A percentile compares a stretch with the other conserved stretches of the same genome.
Conservation (phyloP, 306 rosid genomes). For the Trichosanthes cucumerina region DNA sequence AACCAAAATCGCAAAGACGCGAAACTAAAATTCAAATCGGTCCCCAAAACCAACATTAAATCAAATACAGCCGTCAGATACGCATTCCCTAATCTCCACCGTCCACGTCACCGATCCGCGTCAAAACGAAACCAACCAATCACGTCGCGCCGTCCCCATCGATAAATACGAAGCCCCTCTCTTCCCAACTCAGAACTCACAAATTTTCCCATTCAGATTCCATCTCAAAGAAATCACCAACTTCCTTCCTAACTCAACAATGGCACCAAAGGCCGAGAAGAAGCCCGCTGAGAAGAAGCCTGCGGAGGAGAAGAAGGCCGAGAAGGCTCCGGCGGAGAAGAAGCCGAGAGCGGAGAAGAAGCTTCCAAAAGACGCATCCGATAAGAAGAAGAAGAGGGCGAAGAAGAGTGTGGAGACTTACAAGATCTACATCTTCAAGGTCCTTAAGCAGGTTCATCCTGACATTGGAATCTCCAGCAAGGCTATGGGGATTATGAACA, state of each 20-base stretch:
- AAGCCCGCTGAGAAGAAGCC: conserved; percentile 49
- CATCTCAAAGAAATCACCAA: background rate
- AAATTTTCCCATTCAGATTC: background rate
- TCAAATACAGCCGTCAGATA: background rate
- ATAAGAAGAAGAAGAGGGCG: conserved; percentile 43
- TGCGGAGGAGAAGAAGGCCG: conserved; percentile 30
- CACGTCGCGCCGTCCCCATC: background rate
- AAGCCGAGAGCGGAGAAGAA: conserved; percentile 50
- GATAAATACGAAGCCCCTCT: background rate
- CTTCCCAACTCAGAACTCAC: background rate
- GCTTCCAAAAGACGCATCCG: conserved; percentile 29
- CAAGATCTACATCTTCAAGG: conserved; percentile 58
- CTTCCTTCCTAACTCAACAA: background rate
- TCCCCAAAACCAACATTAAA: background rate
- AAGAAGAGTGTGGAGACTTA: conserved; percentile 52
- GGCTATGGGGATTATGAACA: conserved; percentile 57
- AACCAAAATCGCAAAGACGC: background rate
- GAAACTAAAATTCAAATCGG: background rate
- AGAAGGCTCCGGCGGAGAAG: conserved; percentile 54
- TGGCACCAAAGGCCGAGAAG: conserved; percentile 39
- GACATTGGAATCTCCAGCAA: conserved; percentile 48
- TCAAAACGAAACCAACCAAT: background rate
- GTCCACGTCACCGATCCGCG: background rate
- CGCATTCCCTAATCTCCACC: background rate
- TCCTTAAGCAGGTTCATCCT: conserved; percentile 50